Evolutionary conservation across 2,329 filamentous ascomycete genomes (phyloP).

Genomic region (Pezicula carpinea): DNA sequence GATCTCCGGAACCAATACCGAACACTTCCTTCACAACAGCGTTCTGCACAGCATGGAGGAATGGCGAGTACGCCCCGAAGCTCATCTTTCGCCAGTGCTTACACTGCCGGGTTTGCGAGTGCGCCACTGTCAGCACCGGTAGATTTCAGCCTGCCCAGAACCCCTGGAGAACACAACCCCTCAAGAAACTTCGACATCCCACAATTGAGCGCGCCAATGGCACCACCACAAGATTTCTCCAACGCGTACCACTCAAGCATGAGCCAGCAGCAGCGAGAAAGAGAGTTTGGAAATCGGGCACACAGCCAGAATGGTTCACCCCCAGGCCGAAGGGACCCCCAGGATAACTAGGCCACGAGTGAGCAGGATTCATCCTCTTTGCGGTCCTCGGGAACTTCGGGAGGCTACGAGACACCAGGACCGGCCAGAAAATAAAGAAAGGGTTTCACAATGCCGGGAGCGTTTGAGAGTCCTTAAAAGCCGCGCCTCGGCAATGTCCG

Average conservation of each 20-base stretch:
- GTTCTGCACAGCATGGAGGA: conserved; percentile 12
- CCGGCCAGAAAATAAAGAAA: conserved; percentile 24
- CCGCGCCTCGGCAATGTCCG: not conserved
- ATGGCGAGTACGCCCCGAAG: conserved; percentile 18
- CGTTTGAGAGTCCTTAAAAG: conserved; percentile 19
- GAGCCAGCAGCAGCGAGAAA: conserved; percentile 16
- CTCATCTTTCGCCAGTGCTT: conserved; percentile 35
- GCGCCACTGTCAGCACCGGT: conserved; percentile 50
- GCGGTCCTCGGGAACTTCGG: conserved; percentile 5
- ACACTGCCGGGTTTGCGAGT: conserved; percentile 47
- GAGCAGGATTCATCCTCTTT: conserved; percentile 21
- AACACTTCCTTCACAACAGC: conserved; percentile 28
- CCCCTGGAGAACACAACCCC: conserved; percentile 33
- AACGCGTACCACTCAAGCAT: conserved; percentile 22
- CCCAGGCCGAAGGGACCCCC: conserved; percentile 12
- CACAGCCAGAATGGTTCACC: conserved; percentile 18
- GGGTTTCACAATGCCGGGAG: conserved; percentile 23
- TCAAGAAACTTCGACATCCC: conserved; percentile 46
- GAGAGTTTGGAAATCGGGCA: conserved; percentile 15
- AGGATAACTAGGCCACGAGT: conserved; percentile 17
- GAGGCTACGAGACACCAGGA: conserved; percentile 23
- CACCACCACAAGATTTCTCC: conserved; percentile 45
- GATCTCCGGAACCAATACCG: conserved; percentile 43
- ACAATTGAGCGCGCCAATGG: conserved; percentile 51
- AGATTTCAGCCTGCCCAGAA: conserved; percentile 45